Base-by-base conservation (phyloP, 768 basidiomycete genomes). In the Pisolithus microcarpus region DNA sequence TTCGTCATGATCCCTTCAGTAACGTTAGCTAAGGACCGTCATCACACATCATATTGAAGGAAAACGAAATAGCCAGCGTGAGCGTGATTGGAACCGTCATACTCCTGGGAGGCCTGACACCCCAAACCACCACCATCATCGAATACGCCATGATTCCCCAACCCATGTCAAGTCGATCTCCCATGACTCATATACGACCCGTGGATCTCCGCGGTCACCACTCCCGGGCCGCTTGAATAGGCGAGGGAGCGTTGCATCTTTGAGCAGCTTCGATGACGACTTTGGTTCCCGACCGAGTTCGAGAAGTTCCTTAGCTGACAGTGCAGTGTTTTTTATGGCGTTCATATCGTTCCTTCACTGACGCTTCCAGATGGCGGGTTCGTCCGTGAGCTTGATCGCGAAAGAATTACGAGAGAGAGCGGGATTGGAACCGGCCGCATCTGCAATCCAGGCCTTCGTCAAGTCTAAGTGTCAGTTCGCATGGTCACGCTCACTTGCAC, bases 401-500 rank as follows among this genome's bases (percentile, higher is more conserved):
- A 80, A 47, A 71, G 66, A 43, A 70, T 43, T 53, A 67, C 26
- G 78, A 80, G 49, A 70, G 73, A 37, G 82, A 81, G 57, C 71
- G 76, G 31, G 73, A 73, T 46, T 80, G 81, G 80, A 81, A 81
- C 60, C 77, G 69, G 54, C 74, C 70, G 10, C 68, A 69, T 19
- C 58, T 64, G 16, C 65, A 59, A 18, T 58, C 58, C 53, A 76
- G 75, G n/a, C 70, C 75, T 16, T 66, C 72, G 2, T 77, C 76
- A 10, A 75, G 72, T 54, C 61, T 75, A 49, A 70, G 67, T 50
- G 57, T 66, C 16, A 67, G 68, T 54, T 72, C 72, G 18, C 66
- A 51, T 38, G 54, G 61, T 18, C 71, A 70, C 50, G 68, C 66
- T 9, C 64, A 59, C 37, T 68, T 73, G 34, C 66, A 67, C 19